These are phyloP conservation scores for Talaromyces funiculosus DNA, from an alignment of 2,329 filamentous ascomycete species.

Conservation along the genomic window DNA sequence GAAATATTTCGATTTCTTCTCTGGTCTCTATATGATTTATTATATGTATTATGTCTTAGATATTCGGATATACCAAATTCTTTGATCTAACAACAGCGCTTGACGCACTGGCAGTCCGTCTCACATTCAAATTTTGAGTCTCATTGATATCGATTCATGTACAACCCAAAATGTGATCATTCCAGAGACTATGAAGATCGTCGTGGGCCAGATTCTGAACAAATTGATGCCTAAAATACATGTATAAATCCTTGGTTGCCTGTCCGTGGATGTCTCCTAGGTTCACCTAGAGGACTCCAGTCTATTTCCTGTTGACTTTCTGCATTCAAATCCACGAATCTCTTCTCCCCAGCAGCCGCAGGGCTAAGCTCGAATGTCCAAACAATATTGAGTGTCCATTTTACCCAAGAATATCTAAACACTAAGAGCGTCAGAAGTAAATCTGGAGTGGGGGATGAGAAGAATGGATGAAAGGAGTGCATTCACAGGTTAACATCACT, in stretches of 20 bases:
- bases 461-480: background rate
- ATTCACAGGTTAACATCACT: background rate
- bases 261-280: no score
- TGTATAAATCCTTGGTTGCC: no score
- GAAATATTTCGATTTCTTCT: background rate
- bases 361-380: no score
- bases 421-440: no score
- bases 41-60: background rate
- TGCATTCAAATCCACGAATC: background rate
- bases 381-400: background rate
- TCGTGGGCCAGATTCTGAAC: no score
- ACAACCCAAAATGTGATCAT: background rate
- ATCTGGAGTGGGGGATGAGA: background rate
- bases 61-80: background rate
- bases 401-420: background rate
- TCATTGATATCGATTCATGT: background rate
- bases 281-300: no score
- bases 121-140: background rate
- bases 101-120: background rate
- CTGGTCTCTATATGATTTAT: no score
- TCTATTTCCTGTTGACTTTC: no score
- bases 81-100: no score
- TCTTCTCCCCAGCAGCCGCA: no score
- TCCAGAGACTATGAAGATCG: no score
- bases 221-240: no score